Evolutionary conservation across 116 monocot genomes (phyloP), one percentile per base, ranked within the genome.

Genomic region (Trichopus zeylanicus): DNA sequence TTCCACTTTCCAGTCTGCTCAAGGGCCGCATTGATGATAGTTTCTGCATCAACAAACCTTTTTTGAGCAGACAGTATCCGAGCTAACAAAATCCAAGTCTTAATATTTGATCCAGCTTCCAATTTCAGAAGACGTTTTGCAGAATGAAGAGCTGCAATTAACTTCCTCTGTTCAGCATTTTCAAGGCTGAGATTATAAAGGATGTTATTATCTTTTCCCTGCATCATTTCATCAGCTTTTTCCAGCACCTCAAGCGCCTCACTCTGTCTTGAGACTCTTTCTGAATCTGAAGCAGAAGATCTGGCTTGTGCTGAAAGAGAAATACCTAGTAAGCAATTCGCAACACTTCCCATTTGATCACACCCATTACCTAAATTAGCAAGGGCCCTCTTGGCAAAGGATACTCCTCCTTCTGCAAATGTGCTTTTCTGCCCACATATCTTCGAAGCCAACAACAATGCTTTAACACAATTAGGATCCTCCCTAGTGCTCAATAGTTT

Each of bases 1-100:
- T 70, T 66, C 84, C 84, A 88, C 51, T 70, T 87, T 31, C 75
- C 87, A 46, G 82, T 88, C 70, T 91, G 77, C 55, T 85, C 88
- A 27, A 98, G 60, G 31, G 81, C 87, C 63, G 88, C 85, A 82
- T 88, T 69, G 20, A 91, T 27, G 53, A 84, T 55, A 53, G 55
- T 67, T 58, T 80, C 91, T 63, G 91, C 91, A 75, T 91, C 85
- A 65, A 62, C 22, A 65, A 56, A 91, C 47, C 72, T 57, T 59
- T 91, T 91, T 51, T 88, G 84, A n/a, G 85, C 97, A 66, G 81
- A 78, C 24, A 98, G 71, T 70, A 98, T 88, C 64, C 84, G 74
- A 52, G 78, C 97, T 33, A 91, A 73, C 33, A 91, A 78, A 70
- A 91, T 70, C 97, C 97, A 98, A 42, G 63, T 71, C 42, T 75